These are phyloP conservation scores for Akanthomyces lecanii DNA, from an alignment of 2,329 filamentous ascomycete species.

Conservation along the genomic window DNA sequence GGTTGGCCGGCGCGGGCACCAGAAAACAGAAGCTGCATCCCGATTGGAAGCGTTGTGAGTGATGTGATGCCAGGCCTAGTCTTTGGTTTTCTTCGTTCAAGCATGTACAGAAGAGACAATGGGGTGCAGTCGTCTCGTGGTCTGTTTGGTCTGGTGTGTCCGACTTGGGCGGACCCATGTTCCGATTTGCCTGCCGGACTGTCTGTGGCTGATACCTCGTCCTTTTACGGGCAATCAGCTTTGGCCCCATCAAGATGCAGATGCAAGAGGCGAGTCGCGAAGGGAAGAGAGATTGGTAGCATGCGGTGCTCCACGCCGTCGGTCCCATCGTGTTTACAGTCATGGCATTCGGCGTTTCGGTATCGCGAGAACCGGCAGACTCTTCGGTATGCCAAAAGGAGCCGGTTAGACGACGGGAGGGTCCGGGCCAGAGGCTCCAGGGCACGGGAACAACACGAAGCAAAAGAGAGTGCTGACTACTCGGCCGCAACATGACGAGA, in stretches of 20 bases:
- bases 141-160: neutral
- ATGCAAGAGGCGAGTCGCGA: neutral
- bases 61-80: neutral
- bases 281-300: neutral
- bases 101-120: neutral
- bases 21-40: neutral
- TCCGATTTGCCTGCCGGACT: constrained; percentile 6
- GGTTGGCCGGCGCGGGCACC: neutral
- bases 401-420: neutral
- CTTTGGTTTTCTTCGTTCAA: neutral
- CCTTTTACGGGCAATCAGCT: neutral
- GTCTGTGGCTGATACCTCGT: neutral
- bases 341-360: neutral
- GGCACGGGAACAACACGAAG: neutral
- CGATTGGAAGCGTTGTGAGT: neutral
- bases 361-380: neutral
- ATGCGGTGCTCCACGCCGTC: constrained; percentile 3
- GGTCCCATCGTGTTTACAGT: neutral
- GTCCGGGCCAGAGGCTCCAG: neutral
- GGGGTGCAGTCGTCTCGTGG: neutral
- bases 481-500: neutral
- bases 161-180: neutral
- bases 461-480: neutral
- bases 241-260: constrained; percentile 4
- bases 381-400: neutral